A percentile compares a stretch with the other conserved stretches of the same genome.
These are phyloP conservation scores for Hypoxylon lenormandii DNA, from an alignment of 495 filamentous ascomycete genomes.

Conservation along the genomic window DNA sequence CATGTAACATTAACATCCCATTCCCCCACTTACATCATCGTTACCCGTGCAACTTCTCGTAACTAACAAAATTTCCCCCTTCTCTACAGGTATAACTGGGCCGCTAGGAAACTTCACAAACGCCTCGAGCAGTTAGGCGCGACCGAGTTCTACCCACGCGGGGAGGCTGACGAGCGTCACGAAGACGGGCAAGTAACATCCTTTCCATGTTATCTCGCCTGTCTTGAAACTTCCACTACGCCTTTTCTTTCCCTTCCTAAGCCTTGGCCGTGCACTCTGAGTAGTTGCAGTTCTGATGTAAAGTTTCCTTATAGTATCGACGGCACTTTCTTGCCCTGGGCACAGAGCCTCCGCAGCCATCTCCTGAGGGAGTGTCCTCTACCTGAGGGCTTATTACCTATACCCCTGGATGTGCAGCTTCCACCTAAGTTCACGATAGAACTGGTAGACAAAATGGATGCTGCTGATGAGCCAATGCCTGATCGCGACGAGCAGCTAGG, in stretches of 20 bases:
- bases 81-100: conserved; percentile 84
- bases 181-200: conserved; percentile 78
- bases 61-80: conserved; percentile 9
- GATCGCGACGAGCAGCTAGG: conserved; percentile 12
- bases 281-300: conserved; percentile 14
- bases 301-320: conserved; percentile 66
- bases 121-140: conserved; percentile 88
- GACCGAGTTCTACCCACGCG: conserved; percentile 76
- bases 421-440: conserved; percentile 82
- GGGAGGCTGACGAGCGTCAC: conserved; percentile 93
- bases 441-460: conserved; percentile 49
- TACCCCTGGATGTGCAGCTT: conserved; percentile 79
- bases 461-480: conserved; percentile 30
- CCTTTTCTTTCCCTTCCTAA: conserved; percentile 4
- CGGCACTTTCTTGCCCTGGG: conserved; percentile 84
- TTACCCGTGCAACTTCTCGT: conserved; percentile 1
- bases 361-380: conserved; percentile 77
- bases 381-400: conserved; percentile 70
- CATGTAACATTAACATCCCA: conserved; percentile 5
- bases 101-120: conserved; percentile 85
- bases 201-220: background rate
- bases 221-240: background rate
- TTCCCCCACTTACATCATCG: conserved; percentile 16
- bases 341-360: conserved; percentile 69
- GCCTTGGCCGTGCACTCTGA: background rate